Evolutionary conservation across 805 yeast genomes (phyloP).

Genomic region (Teunomyces kruisii): DNA sequence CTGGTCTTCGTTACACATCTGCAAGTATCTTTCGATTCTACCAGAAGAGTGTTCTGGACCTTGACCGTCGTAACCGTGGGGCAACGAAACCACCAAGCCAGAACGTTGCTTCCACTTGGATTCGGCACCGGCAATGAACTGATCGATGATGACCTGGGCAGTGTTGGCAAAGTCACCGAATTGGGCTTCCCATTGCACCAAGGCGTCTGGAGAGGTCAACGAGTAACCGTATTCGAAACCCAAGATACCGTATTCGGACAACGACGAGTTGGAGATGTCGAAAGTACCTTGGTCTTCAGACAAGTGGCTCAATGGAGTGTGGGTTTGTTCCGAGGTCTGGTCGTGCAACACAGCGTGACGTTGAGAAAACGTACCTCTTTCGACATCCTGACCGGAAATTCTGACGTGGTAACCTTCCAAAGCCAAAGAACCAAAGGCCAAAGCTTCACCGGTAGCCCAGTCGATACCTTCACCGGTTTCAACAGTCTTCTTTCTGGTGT

Average conservation of each 20-base stretch:
- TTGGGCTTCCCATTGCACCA: conserved; percentile 99
- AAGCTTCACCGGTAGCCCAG: conserved; percentile 99
- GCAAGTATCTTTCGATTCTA: conserved; percentile 94
- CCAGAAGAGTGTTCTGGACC: conserved; percentile 99
- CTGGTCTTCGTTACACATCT: conserved; percentile 93
- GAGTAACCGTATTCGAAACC: conserved; percentile 99
- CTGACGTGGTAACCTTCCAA: conserved; percentile 95
- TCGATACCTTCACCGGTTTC: conserved; percentile 93
- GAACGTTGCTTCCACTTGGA: conserved; percentile 99
- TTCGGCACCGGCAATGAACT: conserved; percentile 95
- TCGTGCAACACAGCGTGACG: conserved; percentile 98
- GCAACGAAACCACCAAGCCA: conserved; percentile 90
- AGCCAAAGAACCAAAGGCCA: conserved; percentile 91
- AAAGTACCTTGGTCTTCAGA: conserved; percentile 82
- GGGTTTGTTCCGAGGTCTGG: conserved; percentile 79
- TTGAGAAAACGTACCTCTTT: conserved; percentile 99
- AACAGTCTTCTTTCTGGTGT: conserved; percentile 79
- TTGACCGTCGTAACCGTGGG: conserved; percentile 99
- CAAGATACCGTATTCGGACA: conserved; percentile 98
- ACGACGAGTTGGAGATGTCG: conserved; percentile 87
- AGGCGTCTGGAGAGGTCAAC: conserved; percentile 93
- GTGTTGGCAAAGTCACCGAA: conserved; percentile 99
- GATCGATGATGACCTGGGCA: conserved; percentile 96
- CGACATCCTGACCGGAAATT: conserved; percentile 99
- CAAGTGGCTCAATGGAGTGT: conserved; percentile 83